phyloP scores from a whole-genome alignment of 805 yeast species.

The Saturnispora besseyi region DNA sequence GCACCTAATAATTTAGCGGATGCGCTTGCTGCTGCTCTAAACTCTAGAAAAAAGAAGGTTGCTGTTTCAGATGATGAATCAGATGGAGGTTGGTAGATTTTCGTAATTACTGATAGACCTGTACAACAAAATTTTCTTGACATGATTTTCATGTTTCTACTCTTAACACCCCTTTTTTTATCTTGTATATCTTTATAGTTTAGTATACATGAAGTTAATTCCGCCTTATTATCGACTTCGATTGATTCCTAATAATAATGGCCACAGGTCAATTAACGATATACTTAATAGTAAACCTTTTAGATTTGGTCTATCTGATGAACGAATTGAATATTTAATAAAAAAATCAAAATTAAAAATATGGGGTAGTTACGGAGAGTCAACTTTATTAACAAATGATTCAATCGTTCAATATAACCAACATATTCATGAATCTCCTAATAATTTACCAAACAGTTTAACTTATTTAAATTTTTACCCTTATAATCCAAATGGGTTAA shows the following conservation, averaged over 20 bases:
- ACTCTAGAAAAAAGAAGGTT: constrained; percentile 73
- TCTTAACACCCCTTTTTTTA: background rate
- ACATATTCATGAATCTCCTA: constrained; percentile 12
- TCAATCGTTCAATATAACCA: constrained; percentile 8
- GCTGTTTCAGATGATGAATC: constrained; percentile 77
- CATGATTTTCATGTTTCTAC: background rate
- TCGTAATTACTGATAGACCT: background rate
- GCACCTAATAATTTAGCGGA: constrained; percentile 37
- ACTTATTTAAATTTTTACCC: background rate
- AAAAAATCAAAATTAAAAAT: background rate
- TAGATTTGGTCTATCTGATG: constrained; percentile 5
- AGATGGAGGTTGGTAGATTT: constrained; percentile 59
- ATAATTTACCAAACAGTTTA: constrained; percentile 1
- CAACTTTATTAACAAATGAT: background rate
- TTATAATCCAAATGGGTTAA: background rate
- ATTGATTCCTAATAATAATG: background rate
- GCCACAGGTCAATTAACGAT: background rate
- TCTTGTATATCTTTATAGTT: background rate
- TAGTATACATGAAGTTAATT: background rate
- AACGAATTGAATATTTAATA: background rate
- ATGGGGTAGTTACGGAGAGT: constrained; percentile 2
- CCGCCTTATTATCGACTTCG: constrained; percentile 3
- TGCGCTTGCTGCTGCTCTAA: constrained; percentile 59
- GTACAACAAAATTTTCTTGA: background rate
- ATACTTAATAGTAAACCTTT: constrained; percentile 11